A percentile compares a stretch with the other conserved stretches of the same genome.
phyloP scores from a whole-genome alignment of 371 early-diverging fungal genomes.

The Rhizopus sp. region DNA sequence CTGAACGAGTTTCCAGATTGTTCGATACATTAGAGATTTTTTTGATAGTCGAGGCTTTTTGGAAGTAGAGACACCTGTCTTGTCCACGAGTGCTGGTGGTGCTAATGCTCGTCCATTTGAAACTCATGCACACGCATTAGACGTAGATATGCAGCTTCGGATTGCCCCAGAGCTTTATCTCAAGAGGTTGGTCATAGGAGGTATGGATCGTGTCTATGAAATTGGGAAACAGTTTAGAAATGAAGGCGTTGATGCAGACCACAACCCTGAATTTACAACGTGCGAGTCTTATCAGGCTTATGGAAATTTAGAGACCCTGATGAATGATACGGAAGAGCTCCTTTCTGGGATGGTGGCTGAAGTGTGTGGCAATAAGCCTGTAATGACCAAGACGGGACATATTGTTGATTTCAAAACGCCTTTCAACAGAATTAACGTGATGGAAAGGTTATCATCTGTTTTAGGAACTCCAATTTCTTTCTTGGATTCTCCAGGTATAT shows the following conservation, averaged over 20 bases:
- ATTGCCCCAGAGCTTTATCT: conserved; percentile 96
- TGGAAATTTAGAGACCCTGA: conserved; percentile 80
- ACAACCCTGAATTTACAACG: conserved; percentile 99
- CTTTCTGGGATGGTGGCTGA: conserved; percentile 82
- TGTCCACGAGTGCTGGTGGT: conserved; percentile 90
- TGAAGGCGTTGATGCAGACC: conserved; percentile 97
- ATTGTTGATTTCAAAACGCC: conserved; percentile 75
- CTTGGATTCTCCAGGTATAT: conserved; percentile 45
- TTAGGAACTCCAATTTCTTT: conserved; percentile 55
- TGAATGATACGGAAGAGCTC: conserved; percentile 86
- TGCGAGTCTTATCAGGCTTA: conserved; percentile 98
- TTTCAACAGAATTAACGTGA: conserved; percentile 82
- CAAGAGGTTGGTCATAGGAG: conserved; percentile 96
- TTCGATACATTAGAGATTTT: conserved; percentile 77
- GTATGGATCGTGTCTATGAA: conserved; percentile 94
- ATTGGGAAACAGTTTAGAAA: conserved; percentile 98
- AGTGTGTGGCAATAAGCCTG: conserved; percentile 73
- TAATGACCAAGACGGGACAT: conserved; percentile 58
- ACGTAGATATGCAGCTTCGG: conserved; percentile 83
- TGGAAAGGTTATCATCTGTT: conserved; percentile 63
- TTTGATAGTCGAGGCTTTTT: conserved; percentile 81
- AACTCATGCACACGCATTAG: conserved; percentile 83
- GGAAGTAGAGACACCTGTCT: conserved; percentile 97
- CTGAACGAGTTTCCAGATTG: conserved; percentile 44
- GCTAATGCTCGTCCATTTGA: conserved; percentile 96